Evolutionary conservation across 257 asterid genomes (phyloP).

Genomic region (Knoxia roxburghii): DNA sequence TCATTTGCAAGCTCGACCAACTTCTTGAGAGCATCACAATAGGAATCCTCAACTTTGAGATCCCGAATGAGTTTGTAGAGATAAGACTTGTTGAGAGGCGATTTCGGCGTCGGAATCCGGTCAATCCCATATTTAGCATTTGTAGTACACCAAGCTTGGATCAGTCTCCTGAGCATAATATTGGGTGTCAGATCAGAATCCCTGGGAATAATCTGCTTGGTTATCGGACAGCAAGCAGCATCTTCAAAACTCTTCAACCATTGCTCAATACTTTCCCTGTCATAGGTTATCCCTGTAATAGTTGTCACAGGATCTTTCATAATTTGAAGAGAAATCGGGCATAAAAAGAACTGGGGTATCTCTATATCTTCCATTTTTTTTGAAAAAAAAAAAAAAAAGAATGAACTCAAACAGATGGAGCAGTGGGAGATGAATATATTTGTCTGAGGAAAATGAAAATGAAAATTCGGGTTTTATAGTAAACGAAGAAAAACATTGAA

Average conservation of each 20-base stretch:
- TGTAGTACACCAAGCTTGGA: conserved; percentile 74
- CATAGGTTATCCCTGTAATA: conserved; percentile 84
- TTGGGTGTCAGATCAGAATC: conserved; percentile 69
- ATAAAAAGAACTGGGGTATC: conserved; percentile 68
- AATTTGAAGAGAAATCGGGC: conserved; percentile 87
- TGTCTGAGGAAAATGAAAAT: conserved; percentile 7
- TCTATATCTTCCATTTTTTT: conserved; percentile 51
- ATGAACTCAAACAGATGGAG: neutral
- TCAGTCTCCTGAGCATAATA: conserved; percentile 74
- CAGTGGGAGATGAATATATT: neutral
- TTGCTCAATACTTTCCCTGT: conserved; percentile 70
- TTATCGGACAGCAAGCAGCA: conserved; percentile 60
- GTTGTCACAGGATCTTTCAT: conserved; percentile 90
- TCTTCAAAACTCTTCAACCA: conserved; percentile 46
- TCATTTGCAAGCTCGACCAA: conserved; percentile 44
- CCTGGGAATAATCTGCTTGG: conserved; percentile 54
- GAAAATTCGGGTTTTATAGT: neutral
- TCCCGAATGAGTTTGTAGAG: conserved; percentile 51
- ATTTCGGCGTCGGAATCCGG: conserved; percentile 70
- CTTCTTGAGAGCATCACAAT: conserved; percentile 32
- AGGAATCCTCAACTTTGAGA: conserved; percentile 13
- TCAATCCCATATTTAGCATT: conserved; percentile 60
- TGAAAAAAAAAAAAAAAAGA: neutral
- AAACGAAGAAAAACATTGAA: neutral
- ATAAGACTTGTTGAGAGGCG: conserved; percentile 37